Evolutionary conservation across 768 basidiomycete species (phyloP), one percentile per base, ranked within the genome.

Genomic region (Termitomyces sp.): DNA sequence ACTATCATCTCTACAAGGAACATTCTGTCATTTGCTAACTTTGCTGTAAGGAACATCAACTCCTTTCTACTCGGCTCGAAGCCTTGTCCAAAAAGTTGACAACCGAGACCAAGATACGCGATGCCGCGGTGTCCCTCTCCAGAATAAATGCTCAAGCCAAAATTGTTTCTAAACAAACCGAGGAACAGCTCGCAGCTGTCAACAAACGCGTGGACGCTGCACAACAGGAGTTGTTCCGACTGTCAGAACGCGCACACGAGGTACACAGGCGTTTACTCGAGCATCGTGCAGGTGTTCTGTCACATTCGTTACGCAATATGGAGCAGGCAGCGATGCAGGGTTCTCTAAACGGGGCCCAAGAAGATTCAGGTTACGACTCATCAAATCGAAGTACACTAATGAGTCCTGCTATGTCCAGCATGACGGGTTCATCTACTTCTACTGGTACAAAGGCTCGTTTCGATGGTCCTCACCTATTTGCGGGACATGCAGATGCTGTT

Each of bases 41-140:
- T 27, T 42, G 25, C 42, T n/a, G 28, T 32, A 61, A 94, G 92
- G 93, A 95, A 67, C 78, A 92, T 59, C 80, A 85, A 67, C 69
- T 84, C 43, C 79, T 94, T 28, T 74, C 80, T 28, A 81, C 87
- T 3, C 81, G 90, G 14, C 72, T 86, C 11, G 78, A 74, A 35
- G 86, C 88, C 23, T 77, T 86, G 70, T 76, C 78, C 50, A 90
- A 83, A 69, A 94, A 90, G 66, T 79, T 95, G 53, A 75, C 80
- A 2, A 79, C 91, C 34, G 93, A 95, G 67, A 88, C 84, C 45
- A 93, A 90, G 67, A 92, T 95, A 32, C 90, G 93, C 23, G 91
- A 94, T 61, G 92, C 92, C 1, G 89, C 91, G 2, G 63, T 84
- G 7, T 91, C 86, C 16, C 79, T 94, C 4, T 79, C 86, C 52